Base-by-base conservation (phyloP, 1,284 basidiomycete genomes). In the Xerocomus nothofagi region DNA sequence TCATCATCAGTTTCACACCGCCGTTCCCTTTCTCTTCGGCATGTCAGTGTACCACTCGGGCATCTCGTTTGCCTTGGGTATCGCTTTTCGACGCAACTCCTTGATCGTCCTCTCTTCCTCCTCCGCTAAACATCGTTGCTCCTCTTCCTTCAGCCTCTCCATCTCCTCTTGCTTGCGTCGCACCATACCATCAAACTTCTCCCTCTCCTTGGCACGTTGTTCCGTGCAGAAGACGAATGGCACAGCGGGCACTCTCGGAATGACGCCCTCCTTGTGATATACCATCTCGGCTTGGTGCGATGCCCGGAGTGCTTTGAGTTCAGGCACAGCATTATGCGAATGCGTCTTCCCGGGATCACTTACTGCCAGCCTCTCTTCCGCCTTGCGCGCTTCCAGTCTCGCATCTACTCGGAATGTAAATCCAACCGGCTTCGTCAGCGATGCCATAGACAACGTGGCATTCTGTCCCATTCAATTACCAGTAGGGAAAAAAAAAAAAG, bases 41-140 rank as follows among this genome's bases (percentile, higher is more conserved):
- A 62, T 65, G n/a, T 40, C 62, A n/a, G 64, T 79, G 60, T 89
- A 89, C 86, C 86, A 89, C 55, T 82, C 82, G 9, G 86, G 86
- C 18, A 89, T 75, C 58, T 79, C 78, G 65, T 88, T 75, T 45
- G 86, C 86, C 66, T 74, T 81, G n/a, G 82, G 81, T 40, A 88
- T 71, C 11, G 82, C 76, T 54, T 73, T 76, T 71, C 72, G 79
- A 60, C 86, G 70, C 58, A 82, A 55, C 65, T 80, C 81, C 64
- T 62, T 74, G 48, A 83, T 64, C 71, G 81, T 80, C 62, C 61
- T 68, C 62, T 80, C 77, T 65, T 86, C 82, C 60, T 80, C 73
- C 57, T 73, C 71, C 65, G 73, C 80, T 56, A 70, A 67, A 58
- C 69, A 66, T 47, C 69, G 61, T 54, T 74, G 68, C 55, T 64